Evolutionary conservation across 805 yeast genomes (phyloP).

Genomic region (Sungouiella blattae): DNA sequence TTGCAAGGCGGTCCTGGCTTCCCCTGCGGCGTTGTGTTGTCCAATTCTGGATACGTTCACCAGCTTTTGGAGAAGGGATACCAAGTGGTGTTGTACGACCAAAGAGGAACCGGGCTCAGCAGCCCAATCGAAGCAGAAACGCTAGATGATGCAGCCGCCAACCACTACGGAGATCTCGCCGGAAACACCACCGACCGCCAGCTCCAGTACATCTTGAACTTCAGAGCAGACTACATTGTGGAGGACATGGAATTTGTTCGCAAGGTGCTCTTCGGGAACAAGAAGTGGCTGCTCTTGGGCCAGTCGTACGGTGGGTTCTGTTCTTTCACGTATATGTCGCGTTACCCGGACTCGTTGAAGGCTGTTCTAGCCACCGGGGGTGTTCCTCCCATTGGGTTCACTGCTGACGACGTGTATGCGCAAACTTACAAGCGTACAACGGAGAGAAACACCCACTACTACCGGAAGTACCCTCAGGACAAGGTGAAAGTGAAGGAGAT

Average conservation of each 20-base stretch:
- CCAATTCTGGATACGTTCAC: constrained; percentile 34
- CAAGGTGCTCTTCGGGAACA: constrained; percentile 26
- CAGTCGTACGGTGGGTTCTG: constrained; percentile 59
- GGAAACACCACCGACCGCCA: constrained; percentile 23
- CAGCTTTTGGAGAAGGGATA: constrained; percentile 39
- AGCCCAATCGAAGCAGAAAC: constrained; percentile 40
- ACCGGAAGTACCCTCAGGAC: constrained; percentile 48
- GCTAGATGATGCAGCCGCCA: constrained; percentile 16
- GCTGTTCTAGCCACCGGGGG: constrained; percentile 55
- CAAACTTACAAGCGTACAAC: constrained; percentile 46
- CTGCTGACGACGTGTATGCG: constrained; percentile 46
- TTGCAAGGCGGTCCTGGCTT: constrained; percentile 59
- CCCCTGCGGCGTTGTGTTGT: constrained; percentile 37
- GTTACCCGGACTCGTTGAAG: constrained; percentile 38
- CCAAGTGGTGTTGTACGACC: constrained; percentile 48
- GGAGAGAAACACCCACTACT: constrained; percentile 48
- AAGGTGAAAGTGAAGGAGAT: constrained; percentile 33
- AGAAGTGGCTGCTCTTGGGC: constrained; percentile 51
- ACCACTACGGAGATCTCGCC: constrained; percentile 10
- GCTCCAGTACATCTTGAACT: constrained; percentile 39
- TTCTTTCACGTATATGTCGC: constrained; percentile 46
- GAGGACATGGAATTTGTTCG: constrained; percentile 49
- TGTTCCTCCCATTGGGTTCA: constrained; percentile 47
- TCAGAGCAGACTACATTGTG: constrained; percentile 53
- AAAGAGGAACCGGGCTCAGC: constrained; percentile 60